phyloP scores from a whole-genome alignment of 164 flowering plant genomes.

The Dillenia turbinata region DNA sequence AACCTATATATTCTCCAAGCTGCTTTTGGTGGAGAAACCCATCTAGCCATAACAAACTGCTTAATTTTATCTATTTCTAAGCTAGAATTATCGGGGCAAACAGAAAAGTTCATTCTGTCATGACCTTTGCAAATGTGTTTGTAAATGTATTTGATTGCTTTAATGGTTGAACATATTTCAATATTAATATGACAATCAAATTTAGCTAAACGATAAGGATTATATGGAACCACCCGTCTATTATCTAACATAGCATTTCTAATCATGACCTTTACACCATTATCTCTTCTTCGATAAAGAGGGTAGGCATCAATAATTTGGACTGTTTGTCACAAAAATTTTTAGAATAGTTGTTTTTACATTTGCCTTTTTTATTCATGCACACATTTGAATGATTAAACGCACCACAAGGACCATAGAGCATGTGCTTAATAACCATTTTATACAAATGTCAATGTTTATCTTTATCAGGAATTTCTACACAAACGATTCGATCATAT shows the following conservation, averaged over 20 bases:
- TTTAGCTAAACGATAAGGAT: constrained; percentile 3
- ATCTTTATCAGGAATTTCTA: constrained; percentile 7
- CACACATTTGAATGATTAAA: neutral
- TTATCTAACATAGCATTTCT: neutral
- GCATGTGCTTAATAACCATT: constrained; percentile 14
- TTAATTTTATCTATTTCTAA: constrained; percentile 8
- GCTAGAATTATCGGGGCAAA: neutral
- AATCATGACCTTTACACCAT: neutral
- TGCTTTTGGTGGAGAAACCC: constrained; percentile 11
- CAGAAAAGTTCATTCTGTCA: neutral
- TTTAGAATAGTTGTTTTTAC: constrained; percentile 10
- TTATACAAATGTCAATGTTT: neutral
- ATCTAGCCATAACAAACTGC: constrained; percentile 10
- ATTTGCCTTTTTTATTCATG: constrained; percentile 8
- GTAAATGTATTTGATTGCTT: constrained; percentile 13
- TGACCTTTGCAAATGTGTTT: constrained; percentile 16
- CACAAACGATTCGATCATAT: constrained; percentile 14
- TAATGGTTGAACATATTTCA: constrained; percentile 10
- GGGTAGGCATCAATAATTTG: constrained; percentile 7
- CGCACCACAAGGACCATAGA: constrained; percentile 18
- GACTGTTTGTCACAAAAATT: neutral
- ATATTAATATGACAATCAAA: constrained; percentile 17
- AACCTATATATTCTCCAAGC: constrained; percentile 7
- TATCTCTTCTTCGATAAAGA: constrained; percentile 6
- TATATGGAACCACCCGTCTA: constrained; percentile 12